Base-by-base conservation (phyloP, 2,329 filamentous ascomycete species). In the Ophiostoma fasciatum region DNA sequence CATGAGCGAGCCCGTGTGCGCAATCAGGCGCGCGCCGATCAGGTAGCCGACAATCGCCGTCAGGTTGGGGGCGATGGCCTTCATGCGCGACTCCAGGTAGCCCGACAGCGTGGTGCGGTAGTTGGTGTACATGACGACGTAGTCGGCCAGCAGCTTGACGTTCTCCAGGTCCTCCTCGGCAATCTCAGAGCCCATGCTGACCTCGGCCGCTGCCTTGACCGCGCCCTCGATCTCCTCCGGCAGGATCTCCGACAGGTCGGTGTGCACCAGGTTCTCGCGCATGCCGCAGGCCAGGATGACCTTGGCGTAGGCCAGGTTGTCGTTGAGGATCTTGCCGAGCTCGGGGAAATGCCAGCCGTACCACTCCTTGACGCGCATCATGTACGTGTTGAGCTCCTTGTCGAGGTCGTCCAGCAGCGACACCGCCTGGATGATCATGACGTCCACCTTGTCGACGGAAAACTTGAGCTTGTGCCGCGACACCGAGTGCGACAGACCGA, bases 261-360 rank as follows among this genome's bases (percentile, higher is more conserved):
- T 71, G 36, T 71, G 71, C 45, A 75, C 66, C 42, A 80, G 80
- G 53, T 84, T 85, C 46, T 79, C 75, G 46, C 90, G 80, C 71
- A 92, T 83, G 48, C 90, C 90, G 66, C 93, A 82, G 46, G 78
- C 73, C 34, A 94, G 63, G 40, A 98, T 84, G 40, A 98, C 78
- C 47, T 78, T 79, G 41, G 87, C 78, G 57, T 94, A 98, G 46
- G 87, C 87, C 44, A 94, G 65, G 62, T 98, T 98, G 69, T 98
- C 90, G 59, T 92, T 92, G 48, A 94, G 71, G 53, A 96, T 94
- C 63, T 87, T 88, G 53, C 83, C 87, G 71, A 98, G 77, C 66
- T 98, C 90, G 28, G 90, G 90, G 67, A 96, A 98, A 62, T 96
- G 90, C 90, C 90, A 98, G 52, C 90, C 90, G 57, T 98, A 98